phyloP scores from a whole-genome alignment of 495 filamentous ascomycete species.

The Rhizodiscina lignyota region DNA sequence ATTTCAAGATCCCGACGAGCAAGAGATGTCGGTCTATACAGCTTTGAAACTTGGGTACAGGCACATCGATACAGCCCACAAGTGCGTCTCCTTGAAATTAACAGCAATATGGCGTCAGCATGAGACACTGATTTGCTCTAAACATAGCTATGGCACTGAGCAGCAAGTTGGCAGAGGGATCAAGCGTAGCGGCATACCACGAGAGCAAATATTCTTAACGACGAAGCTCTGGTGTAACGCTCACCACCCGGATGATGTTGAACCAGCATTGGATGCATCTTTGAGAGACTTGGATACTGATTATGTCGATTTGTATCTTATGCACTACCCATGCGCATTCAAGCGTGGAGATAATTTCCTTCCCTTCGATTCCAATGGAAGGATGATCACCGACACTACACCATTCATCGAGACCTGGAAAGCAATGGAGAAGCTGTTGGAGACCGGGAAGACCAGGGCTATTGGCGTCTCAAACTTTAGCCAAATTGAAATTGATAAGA shows the following conservation, averaged over 20 bases:
- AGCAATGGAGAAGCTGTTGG: constrained; percentile 44
- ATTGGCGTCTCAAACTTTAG: constrained; percentile 74
- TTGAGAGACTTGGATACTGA: constrained; percentile 12
- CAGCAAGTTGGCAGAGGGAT: constrained; percentile 62
- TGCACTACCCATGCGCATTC: constrained; percentile 29
- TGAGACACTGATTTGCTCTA: too few species aligned
- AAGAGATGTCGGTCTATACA: too few species aligned
- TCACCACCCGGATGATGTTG: constrained; percentile 39
- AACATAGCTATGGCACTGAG: too few species aligned
- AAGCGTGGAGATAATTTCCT: constrained; percentile 9
- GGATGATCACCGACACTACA: constrained; percentile 10
- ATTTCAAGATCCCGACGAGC: too few species aligned
- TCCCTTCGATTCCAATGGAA: constrained; percentile 15
- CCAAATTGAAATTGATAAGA: constrained; percentile 45
- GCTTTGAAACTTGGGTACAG: too few species aligned
- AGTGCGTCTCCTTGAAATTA: too few species aligned
- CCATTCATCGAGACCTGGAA: constrained; percentile 25
- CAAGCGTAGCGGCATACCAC: constrained; percentile 31
- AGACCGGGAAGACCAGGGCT: constrained; percentile 37
- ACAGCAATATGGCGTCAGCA: too few species aligned
- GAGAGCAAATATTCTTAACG: constrained; percentile 44
- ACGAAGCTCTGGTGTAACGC: constrained; percentile 53
- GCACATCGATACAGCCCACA: too few species aligned
- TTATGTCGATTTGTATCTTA: constrained; percentile 20
- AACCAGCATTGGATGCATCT: constrained; percentile 48